Evolutionary conservation across 2,329 filamentous ascomycete genomes (phyloP).

Genomic region (Fusarium clavum): DNA sequence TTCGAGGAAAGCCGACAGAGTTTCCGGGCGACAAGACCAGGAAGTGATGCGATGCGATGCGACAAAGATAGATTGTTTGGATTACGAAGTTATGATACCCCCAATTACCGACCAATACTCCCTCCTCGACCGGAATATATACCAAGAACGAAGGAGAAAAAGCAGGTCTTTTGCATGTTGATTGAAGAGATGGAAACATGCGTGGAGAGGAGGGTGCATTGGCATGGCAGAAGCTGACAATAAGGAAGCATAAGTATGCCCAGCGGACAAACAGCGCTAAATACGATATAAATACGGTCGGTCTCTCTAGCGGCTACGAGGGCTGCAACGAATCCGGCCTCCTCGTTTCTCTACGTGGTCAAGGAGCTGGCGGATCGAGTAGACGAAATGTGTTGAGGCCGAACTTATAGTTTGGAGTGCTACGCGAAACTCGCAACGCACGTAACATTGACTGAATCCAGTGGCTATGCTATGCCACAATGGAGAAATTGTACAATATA

Average conservation of each 20-base stretch:
- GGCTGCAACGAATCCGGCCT: neutral
- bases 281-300: neutral
- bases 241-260: neutral
- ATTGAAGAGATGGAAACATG: neutral
- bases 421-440: neutral
- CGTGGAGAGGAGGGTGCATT: neutral
- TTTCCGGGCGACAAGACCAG: slow-evolving; percentile 47
- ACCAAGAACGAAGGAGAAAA: neutral
- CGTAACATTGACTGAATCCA: neutral
- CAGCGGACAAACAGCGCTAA: neutral
- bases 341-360: neutral
- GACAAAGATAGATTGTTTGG: neutral
- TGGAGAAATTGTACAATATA: neutral
- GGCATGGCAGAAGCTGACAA: neutral
- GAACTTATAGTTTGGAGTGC: neutral
- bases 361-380: neutral
- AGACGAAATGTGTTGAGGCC: neutral
- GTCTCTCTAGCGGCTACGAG: neutral
- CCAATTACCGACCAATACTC: neutral
- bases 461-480: neutral
- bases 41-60: slow-evolving; percentile 30
- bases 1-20: slow-evolving; percentile 58
- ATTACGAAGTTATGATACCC: slow-evolving; percentile 12
- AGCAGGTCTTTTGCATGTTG: neutral
- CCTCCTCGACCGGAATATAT: neutral